Conservation (phyloP, 805 yeast genomes). For the Yarrowia porcina region DNA sequence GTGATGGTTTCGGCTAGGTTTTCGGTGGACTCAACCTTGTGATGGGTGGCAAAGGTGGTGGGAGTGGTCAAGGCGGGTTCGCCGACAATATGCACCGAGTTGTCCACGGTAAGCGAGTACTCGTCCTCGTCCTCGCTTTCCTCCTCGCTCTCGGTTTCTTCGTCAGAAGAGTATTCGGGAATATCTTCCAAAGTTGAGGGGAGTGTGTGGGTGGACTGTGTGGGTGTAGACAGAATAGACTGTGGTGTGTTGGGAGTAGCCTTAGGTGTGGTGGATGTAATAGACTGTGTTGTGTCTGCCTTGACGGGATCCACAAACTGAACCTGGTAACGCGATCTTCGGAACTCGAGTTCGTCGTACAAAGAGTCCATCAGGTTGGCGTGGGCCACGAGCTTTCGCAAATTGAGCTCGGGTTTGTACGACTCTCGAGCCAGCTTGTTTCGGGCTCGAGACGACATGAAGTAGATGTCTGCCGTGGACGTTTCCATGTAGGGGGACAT, state of each 20-base stretch:
- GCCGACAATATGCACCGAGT: neutral
- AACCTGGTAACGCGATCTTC: constrained; percentile 13
- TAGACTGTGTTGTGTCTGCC: too few relatives aligned
- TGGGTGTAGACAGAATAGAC: too few relatives aligned
- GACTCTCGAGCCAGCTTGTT: constrained; percentile 14
- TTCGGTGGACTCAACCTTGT: neutral
- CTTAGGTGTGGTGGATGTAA: too few relatives aligned
- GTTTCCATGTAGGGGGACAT: too few relatives aligned
- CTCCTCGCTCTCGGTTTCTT: constrained; percentile 10
- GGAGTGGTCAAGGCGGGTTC: neutral
- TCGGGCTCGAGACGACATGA: constrained; percentile 13
- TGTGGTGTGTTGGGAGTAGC: too few relatives aligned
- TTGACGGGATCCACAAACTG: constrained; percentile 11
- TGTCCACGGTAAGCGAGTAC: neutral
- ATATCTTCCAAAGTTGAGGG: neutral
- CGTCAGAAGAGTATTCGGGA: constrained; percentile 14
- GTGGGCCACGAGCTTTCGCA: constrained; percentile 22
- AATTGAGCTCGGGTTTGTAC: neutral
- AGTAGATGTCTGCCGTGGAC: constrained; percentile 16
- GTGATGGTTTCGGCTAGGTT: neutral
- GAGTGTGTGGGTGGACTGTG: too few relatives aligned
- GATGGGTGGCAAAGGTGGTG: constrained; percentile 1
- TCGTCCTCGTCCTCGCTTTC: neutral
- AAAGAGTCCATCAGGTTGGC: constrained; percentile 18
- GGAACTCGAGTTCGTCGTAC: constrained; percentile 15